Conservation (phyloP, 148 eudicot genomes). For the Spergularia marina region DNA sequence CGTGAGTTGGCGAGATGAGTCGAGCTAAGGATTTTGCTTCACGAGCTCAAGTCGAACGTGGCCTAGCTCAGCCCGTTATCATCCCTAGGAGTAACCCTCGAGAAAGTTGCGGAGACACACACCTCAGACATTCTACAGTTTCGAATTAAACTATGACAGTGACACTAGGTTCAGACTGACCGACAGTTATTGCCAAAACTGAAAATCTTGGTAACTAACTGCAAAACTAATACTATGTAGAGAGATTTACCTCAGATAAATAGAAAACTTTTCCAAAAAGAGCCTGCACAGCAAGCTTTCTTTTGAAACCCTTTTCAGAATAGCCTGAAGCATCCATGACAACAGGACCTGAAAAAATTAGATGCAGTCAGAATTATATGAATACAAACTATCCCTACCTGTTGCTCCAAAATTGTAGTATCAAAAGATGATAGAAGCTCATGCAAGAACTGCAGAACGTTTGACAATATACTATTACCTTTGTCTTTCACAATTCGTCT, state of each 20-base stretch:
- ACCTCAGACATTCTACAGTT: neutral
- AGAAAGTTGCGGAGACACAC: neutral
- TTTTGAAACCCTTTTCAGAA: conserved; percentile 86
- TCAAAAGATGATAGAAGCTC: neutral
- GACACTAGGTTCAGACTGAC: neutral
- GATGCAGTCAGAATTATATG: conserved; percentile 19
- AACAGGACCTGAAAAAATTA: conserved; percentile 73
- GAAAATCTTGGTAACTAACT: neutral
- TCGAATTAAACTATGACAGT: neutral
- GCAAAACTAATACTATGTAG: neutral
- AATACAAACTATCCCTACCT: neutral
- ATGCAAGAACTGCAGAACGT: neutral
- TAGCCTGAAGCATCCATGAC: conserved; percentile 98
- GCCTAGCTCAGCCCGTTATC: too few relatives aligned
- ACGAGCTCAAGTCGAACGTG: too few relatives aligned
- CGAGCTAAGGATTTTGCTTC: too few relatives aligned
- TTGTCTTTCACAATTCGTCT: conserved; percentile 78
- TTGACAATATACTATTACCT: conserved; percentile 34
- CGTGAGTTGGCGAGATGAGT: too few relatives aligned
- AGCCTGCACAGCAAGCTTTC: conserved; percentile 93
- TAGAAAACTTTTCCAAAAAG: conserved; percentile 88
- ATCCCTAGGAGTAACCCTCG: too few relatives aligned
- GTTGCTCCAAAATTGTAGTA: neutral
- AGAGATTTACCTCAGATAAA: conserved; percentile 75
- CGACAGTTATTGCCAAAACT: neutral